A percentile compares a stretch with the other conserved stretches of the same genome.
These are phyloP conservation scores for Antarctomyces pellizariae DNA, from an alignment of 495 filamentous ascomycete species.

Conservation along the genomic window DNA sequence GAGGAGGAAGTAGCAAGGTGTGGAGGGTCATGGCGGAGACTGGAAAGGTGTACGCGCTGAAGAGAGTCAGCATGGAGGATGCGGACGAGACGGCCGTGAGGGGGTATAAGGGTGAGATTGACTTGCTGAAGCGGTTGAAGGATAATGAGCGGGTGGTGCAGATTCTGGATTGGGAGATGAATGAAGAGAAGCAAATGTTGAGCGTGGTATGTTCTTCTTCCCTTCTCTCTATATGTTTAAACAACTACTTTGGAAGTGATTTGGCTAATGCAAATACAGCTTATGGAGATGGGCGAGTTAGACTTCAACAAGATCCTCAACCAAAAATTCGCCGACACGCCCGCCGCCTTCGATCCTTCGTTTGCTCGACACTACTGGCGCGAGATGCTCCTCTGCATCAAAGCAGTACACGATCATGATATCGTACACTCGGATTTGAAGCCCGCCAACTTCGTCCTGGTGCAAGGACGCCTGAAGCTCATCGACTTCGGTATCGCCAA, in stretches of 20 bases:
- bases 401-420: conserved; percentile 65
- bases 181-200: conserved; percentile 64
- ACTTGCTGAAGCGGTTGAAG: conserved; percentile 58
- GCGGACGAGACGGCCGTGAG: conserved; percentile 61
- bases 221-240: background rate
- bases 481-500: conserved; percentile 97
- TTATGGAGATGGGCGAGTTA: conserved; percentile 98
- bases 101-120: conserved; percentile 94
- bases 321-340: conserved; percentile 44
- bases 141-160: conserved; percentile 75
- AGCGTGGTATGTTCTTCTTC: conserved; percentile 38
- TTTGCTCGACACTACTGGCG: conserved; percentile 97
- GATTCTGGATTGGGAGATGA: conserved; percentile 81
- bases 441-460: conserved; percentile 82
- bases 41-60: conserved; percentile 79
- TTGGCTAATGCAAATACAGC: conserved; percentile 18
- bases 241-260: conserved; percentile 2
- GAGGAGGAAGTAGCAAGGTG: conserved; percentile 78
- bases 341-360: conserved; percentile 55
- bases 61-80: conserved; percentile 75
- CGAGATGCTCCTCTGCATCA: conserved; percentile 93
- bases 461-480: conserved; percentile 60
- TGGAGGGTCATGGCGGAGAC: conserved; percentile 96
- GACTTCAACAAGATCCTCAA: conserved; percentile 75
- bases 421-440: conserved; percentile 95